Percentiles rank a stretch among this genome's conserved stretches.
phyloP scores from a whole-genome alignment of 331 rosid genomes.

The Malus hybrid region DNA sequence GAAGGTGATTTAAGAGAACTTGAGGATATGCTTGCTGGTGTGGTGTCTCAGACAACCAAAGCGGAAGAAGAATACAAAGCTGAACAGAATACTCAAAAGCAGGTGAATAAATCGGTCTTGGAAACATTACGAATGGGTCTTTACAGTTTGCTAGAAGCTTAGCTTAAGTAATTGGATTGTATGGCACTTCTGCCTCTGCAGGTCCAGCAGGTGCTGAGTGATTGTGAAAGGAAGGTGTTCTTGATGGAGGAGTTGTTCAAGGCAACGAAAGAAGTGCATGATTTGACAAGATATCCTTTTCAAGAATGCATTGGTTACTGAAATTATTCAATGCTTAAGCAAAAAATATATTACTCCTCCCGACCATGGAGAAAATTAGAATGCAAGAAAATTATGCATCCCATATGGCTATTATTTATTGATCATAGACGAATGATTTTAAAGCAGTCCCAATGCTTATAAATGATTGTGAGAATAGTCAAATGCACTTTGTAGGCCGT shows the following conservation, averaged over 20 bases:
- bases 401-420: neutral
- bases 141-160: neutral
- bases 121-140: neutral
- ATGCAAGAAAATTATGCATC: neutral
- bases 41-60: conserved; percentile 32
- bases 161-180: neutral
- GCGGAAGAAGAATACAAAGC: conserved; percentile 46
- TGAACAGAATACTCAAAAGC: conserved; percentile 36
- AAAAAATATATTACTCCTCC: neutral
- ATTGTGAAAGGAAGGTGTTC: conserved; percentile 48
- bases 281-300: conserved; percentile 64
- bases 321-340: neutral
- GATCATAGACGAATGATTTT: neutral
- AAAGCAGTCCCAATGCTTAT: neutral
- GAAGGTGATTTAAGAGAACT: conserved; percentile 26
- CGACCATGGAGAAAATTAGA: neutral
- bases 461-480: neutral
- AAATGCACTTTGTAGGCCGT: neutral
- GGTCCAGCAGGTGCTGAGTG: conserved; percentile 44
- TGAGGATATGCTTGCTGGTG: conserved; percentile 41
- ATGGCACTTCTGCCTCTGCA: conserved; percentile 37
- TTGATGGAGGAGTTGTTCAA: conserved; percentile 35
- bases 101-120: conserved; percentile 28
- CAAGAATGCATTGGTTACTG: neutral
- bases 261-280: conserved; percentile 39